Evolutionary conservation across 2,329 filamentous ascomycete genomes (phyloP).

Genomic region (Colletotrichum sp.): DNA sequence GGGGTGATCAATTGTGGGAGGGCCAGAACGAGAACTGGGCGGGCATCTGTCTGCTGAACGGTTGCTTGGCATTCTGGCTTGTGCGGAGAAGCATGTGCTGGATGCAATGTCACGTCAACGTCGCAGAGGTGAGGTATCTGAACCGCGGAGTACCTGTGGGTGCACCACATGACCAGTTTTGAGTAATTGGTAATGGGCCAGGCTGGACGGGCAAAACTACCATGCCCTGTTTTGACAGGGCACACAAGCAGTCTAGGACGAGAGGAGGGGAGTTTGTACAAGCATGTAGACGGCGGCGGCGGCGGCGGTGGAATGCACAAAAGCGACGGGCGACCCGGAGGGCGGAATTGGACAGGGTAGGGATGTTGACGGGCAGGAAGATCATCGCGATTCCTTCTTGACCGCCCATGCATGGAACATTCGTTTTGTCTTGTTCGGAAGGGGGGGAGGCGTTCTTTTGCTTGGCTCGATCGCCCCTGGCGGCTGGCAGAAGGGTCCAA

Average conservation of each 20-base stretch:
- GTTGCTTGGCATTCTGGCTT: not conserved
- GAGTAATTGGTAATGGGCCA: not conserved
- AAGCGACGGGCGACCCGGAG: not conserved
- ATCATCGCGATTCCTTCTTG: not conserved
- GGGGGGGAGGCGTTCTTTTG: not conserved
- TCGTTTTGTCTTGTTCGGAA: not conserved
- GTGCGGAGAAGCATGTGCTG: not conserved
- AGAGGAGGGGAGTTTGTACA: not conserved
- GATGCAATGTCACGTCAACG: not conserved
- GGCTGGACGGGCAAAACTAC: not conserved
- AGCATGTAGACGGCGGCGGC: not conserved
- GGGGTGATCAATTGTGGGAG: not conserved
- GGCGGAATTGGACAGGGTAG: not conserved
- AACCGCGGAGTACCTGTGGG: not conserved
- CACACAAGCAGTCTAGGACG: not conserved
- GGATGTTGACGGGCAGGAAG: constrained; percentile 17
- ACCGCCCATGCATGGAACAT: not conserved
- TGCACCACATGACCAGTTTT: not conserved
- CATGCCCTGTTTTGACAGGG: not conserved
- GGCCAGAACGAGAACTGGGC: not conserved
- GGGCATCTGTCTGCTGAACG: not conserved
- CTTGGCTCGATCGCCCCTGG: not conserved
- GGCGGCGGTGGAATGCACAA: not conserved
- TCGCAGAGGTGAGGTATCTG: not conserved
- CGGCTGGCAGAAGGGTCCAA: not conserved